Base-by-base conservation (phyloP, 2,329 filamentous ascomycete genomes). In the Colletotrichum navitas region DNA sequence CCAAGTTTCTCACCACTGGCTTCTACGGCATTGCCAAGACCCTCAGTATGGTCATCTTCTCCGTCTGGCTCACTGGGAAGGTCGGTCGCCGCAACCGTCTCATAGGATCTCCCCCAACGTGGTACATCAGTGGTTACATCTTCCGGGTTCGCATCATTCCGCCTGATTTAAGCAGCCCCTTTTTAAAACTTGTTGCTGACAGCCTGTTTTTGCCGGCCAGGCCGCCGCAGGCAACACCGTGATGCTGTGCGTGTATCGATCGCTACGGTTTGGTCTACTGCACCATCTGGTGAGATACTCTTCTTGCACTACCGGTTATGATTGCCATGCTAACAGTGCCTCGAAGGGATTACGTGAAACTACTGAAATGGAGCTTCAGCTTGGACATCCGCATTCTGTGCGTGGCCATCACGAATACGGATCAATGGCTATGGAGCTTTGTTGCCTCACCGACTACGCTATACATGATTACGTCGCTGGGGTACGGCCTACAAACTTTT, bases 1-100 rank as follows among this genome's bases (percentile, higher is more conserved):
- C 78, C 5, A 78, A 77, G 67, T 76, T 82, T 21, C 80, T 82
- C 72, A 78, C 78, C 3, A 84, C 82, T 5, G 82, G 82, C 5
- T 79, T 84, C 49, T 81, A 82, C 65, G 83, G 82, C 16, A 78
- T 81, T 55, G 76, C 78, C 72, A 82, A 82, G 74, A 80, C 78
- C 2, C 63, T 81, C 2, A 79, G 79, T 10, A 81, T 80, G 77
- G 66, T 81, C 11, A 68, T 82, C 16, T 81, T 81, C 61, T 78
- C 79, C 5, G 83, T 85, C 63, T 83, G 82, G 47, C 79, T 87
- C 12, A 84, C 84, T 0, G 85, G 87, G 62, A 81, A 79, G 47
- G 79, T 85, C 34, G 85, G 85, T 21, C 82, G 85, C 7, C 85
- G 84, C 72, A 82, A 81, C 66, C 83, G 83, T 5, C 81, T 88